Evolutionary conservation across 2,329 filamentous ascomycete genomes (phyloP).

Genomic region (Taxawa tesnikishii): DNA sequence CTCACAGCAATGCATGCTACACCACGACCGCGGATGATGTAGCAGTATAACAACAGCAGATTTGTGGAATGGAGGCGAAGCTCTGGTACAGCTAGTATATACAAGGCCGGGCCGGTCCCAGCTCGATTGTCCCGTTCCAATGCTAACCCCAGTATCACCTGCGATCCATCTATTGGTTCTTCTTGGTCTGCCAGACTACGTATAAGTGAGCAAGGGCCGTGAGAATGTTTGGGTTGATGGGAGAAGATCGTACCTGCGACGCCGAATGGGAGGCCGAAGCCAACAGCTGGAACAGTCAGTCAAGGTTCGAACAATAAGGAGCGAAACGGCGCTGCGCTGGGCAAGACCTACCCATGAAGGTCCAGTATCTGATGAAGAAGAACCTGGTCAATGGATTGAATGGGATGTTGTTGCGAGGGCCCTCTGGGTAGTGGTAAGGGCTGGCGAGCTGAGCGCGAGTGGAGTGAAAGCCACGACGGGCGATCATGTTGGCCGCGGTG

Average conservation of each 20-base stretch:
- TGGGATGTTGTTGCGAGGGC: constrained; percentile 84
- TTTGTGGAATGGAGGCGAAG: not conserved
- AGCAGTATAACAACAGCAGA: not conserved
- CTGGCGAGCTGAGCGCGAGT: constrained; percentile 75
- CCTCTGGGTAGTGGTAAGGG: constrained; percentile 98
- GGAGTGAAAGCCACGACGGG: constrained; percentile 88
- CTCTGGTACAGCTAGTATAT: constrained; percentile 5
- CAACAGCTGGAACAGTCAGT: constrained; percentile 39
- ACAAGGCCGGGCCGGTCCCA: constrained; percentile 3
- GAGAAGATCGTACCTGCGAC: constrained; percentile 53
- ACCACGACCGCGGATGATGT: too few relatives aligned
- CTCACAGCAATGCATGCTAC: too few relatives aligned
- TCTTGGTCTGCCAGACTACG: constrained; percentile 56
- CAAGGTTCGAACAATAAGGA: constrained; percentile 1
- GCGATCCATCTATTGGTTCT: constrained; percentile 34
- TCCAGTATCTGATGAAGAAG: constrained; percentile 77
- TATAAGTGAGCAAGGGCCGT: constrained; percentile 15
- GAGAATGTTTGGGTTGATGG: too few relatives aligned
- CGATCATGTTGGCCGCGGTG: constrained; percentile 49
- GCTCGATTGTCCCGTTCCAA: constrained; percentile 4
- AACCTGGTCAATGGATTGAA: constrained; percentile 90
- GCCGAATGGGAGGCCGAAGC: constrained; percentile 48
- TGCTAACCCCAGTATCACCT: constrained; percentile 1
- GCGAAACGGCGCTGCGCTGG: not conserved
- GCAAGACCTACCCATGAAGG: constrained; percentile 51